phyloP scores from a whole-genome alignment of 768 basidiomycete species.

The Panaeolus cyanescens region DNA sequence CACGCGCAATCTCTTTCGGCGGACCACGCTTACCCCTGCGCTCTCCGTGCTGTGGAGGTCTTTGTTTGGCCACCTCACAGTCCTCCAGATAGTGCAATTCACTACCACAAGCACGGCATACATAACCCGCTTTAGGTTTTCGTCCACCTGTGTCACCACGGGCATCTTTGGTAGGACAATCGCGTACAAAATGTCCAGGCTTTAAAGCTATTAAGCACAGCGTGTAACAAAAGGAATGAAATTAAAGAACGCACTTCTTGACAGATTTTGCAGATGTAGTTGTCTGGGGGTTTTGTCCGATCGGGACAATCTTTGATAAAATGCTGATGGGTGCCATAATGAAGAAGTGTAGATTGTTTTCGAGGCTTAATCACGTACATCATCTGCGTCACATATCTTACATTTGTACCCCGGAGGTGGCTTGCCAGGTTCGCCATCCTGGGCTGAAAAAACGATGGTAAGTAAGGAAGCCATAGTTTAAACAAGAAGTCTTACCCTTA shows the following conservation, averaged over 20 bases:
- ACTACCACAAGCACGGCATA: conserved; percentile 90
- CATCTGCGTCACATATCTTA: conserved; percentile 72
- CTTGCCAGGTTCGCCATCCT: conserved; percentile 48
- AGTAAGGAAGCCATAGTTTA: background rate
- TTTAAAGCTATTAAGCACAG: conserved; percentile 25
- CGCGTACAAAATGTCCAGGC: conserved; percentile 85
- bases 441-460: conserved; percentile 5
- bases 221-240: background rate
- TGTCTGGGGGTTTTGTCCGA: conserved; percentile 73
- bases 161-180: conserved; percentile 81
- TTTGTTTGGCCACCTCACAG: conserved; percentile 71
- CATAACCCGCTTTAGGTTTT: conserved; percentile 84
- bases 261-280: conserved; percentile 88
- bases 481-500: conserved; percentile 41
- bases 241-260: conserved; percentile 50
- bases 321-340: conserved; percentile 48
- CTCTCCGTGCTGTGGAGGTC: conserved; percentile 32
- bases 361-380: conserved; percentile 44
- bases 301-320: conserved; percentile 78
- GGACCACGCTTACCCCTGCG: conserved; percentile 52
- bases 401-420: conserved; percentile 78
- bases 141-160: conserved; percentile 82
- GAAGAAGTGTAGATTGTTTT: background rate
- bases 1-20: conserved; percentile 81
- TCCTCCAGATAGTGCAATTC: conserved; percentile 86